Conservation (phyloP, 1,284 basidiomycete genomes). For the Trichosporon faecale region DNA sequence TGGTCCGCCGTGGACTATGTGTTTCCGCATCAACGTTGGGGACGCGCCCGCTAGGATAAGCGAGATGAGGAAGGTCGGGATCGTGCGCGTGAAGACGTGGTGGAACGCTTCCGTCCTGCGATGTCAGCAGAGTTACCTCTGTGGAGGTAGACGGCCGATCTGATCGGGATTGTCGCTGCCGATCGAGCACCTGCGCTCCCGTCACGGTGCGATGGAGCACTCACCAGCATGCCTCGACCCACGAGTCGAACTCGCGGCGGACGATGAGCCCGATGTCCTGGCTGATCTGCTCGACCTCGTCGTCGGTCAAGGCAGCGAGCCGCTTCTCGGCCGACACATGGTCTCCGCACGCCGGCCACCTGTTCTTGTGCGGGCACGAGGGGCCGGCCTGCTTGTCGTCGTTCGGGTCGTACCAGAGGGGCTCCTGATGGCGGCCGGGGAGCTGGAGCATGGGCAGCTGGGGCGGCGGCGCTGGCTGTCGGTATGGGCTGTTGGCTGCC, state of each 20-base stretch:
- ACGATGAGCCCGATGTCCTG: conserved; percentile 46
- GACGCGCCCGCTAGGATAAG: conserved; percentile 48
- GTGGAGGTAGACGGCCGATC: neutral
- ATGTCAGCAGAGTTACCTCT: neutral
- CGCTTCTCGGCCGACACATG: conserved; percentile 31
- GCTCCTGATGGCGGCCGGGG: conserved; percentile 40
- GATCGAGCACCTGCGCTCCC: neutral
- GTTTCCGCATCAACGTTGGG: conserved; percentile 45
- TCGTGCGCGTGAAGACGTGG: conserved; percentile 47
- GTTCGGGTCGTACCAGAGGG: conserved; percentile 17
- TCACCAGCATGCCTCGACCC: conserved; percentile 53
- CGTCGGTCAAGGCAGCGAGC: conserved; percentile 36
- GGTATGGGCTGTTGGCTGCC: conserved; percentile 39
- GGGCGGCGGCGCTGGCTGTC: conserved; percentile 48
- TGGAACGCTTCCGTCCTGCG: conserved; percentile 52
- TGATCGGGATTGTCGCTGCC: neutral
- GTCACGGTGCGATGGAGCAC: conserved; percentile 19
- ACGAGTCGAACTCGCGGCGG: conserved; percentile 49
- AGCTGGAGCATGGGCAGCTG: conserved; percentile 42
- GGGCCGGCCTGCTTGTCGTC: conserved; percentile 16
- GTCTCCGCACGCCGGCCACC: conserved; percentile 37
- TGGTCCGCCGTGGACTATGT: conserved; percentile 50
- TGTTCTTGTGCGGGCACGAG: conserved; percentile 29
- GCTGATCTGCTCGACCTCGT: conserved; percentile 46
- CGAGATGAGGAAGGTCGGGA: conserved; percentile 50